phyloP scores from a whole-genome alignment of 2,329 filamentous ascomycete species.

The Phialocephala sp. region DNA sequence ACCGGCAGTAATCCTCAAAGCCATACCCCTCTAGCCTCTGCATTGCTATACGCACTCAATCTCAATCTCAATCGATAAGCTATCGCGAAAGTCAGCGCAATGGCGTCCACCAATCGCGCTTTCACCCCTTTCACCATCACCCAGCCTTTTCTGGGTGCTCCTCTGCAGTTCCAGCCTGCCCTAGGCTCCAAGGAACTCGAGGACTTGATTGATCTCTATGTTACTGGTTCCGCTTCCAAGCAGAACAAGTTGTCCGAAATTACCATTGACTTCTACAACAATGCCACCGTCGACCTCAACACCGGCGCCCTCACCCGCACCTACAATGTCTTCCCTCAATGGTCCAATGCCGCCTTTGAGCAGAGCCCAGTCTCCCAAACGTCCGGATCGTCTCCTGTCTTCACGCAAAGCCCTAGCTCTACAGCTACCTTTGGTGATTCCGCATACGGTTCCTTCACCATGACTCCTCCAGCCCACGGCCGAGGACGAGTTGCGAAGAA shows the following conservation, averaged over 20 bases:
- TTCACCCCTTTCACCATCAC: slow-evolving; percentile 44
- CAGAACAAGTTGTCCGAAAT: slow-evolving; percentile 64
- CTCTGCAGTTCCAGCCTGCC: slow-evolving; percentile 70
- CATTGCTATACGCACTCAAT: not conserved
- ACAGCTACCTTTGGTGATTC: slow-evolving; percentile 49
- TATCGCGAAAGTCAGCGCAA: slow-evolving; percentile 23
- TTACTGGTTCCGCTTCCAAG: slow-evolving; percentile 58
- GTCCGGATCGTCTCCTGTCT: slow-evolving; percentile 55
- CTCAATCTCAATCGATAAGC: slow-evolving; percentile 17
- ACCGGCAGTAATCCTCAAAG: slow-evolving; percentile 5
- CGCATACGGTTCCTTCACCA: slow-evolving; percentile 35
- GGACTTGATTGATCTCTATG: slow-evolving; percentile 62
- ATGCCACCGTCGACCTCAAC: slow-evolving; percentile 61
- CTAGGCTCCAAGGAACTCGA: slow-evolving; percentile 67
- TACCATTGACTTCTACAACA: slow-evolving; percentile 64
- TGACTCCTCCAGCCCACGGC: slow-evolving; percentile 32
- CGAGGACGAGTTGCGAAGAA: slow-evolving; percentile 37
- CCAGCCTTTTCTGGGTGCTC: slow-evolving; percentile 61
- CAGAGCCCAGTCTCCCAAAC: slow-evolving; percentile 50
- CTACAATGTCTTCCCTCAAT: slow-evolving; percentile 44
- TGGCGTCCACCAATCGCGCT: slow-evolving; percentile 24
- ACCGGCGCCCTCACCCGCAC: slow-evolving; percentile 59
- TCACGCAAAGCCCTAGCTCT: slow-evolving; percentile 49
- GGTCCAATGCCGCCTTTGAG: slow-evolving; percentile 50
- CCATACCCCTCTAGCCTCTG: not conserved